A percentile compares a stretch with the other conserved stretches of the same genome.
phyloP scores from a whole-genome alignment of 208 protist genomes.

The Leishmania arabica region DNA sequence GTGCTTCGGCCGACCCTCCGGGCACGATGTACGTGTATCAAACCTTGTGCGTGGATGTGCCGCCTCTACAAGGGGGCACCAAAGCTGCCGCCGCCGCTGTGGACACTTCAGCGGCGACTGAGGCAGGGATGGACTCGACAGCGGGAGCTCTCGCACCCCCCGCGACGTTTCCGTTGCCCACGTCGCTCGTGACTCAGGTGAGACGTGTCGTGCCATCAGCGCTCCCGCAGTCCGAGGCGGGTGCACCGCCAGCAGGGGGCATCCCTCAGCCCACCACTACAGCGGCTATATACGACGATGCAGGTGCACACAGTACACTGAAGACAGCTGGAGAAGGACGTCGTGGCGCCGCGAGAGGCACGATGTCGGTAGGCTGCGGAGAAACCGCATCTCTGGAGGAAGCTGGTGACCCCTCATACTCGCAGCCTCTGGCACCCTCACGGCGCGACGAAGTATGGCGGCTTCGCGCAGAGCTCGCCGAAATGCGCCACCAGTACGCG shows the following conservation, averaged over 20 bases:
- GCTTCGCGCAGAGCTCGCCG: constrained; percentile 25
- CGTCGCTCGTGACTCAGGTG: background rate
- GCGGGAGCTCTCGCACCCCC: background rate
- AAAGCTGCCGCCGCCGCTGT: background rate
- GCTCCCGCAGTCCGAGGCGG: background rate
- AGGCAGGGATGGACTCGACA: background rate
- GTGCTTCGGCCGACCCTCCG: background rate
- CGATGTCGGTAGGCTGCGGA: background rate
- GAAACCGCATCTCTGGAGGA: background rate
- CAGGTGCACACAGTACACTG: background rate
- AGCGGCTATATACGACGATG: background rate
- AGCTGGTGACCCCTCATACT: background rate
- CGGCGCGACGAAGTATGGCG: constrained; percentile 13
- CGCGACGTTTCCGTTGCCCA: background rate
- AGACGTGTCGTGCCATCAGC: background rate
- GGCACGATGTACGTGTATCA: background rate
- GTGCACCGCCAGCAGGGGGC: background rate
- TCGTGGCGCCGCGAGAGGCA: background rate
- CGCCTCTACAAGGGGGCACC: background rate
- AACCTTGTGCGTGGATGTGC: background rate
- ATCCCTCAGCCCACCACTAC: background rate
- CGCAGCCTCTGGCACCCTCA: background rate
- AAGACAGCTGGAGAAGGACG: background rate
- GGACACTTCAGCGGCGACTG: too few species aligned
- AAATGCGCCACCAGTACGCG: constrained; percentile 25